These are phyloP conservation scores for Linderniella brevidens DNA, from an alignment of 257 asterid genomes.

Conservation along the genomic window DNA sequence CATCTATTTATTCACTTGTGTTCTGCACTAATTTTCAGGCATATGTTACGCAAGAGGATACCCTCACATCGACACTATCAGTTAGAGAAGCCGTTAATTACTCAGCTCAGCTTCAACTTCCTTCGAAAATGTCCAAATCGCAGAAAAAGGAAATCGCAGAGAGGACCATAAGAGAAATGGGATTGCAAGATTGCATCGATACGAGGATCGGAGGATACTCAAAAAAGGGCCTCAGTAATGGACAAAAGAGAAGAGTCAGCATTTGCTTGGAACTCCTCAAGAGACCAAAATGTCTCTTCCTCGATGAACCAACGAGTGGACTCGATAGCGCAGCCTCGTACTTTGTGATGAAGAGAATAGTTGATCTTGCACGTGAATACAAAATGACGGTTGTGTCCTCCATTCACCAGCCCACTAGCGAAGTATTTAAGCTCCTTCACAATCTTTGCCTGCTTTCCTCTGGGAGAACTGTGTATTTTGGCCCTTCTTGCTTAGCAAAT, in stretches of 20 bases:
- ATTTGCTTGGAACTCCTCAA: conserved; percentile 43
- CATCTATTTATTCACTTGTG: background rate
- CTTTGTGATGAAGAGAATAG: conserved; percentile 31
- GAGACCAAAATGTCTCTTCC: conserved; percentile 33
- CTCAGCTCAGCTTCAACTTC: conserved; percentile 47
- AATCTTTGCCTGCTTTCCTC: conserved; percentile 41
- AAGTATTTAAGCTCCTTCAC: conserved; percentile 40
- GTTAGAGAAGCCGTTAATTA: conserved; percentile 40
- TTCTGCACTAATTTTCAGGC: conserved; percentile 17
- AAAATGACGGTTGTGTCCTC: conserved; percentile 26
- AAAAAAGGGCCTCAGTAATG: conserved; percentile 46
- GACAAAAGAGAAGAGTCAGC: conserved; percentile 49
- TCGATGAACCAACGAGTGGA: conserved; percentile 48
- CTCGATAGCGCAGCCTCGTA: conserved; percentile 46
- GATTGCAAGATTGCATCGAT: conserved; percentile 29
- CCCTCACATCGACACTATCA: conserved; percentile 33
- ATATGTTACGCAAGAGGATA: conserved; percentile 51
- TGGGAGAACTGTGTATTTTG: conserved; percentile 35
- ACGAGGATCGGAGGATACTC: conserved; percentile 50
- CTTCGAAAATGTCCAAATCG: conserved; percentile 22
- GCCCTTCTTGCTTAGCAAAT: conserved; percentile 23
- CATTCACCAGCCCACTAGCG: conserved; percentile 41
- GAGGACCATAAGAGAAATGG: conserved; percentile 33
- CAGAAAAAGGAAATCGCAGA: conserved; percentile 36
- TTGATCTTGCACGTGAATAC: conserved; percentile 20